A percentile compares a stretch with the other conserved stretches of the same genome.
Evolutionary conservation across 495 filamentous ascomycete species (phyloP).

Genomic region (Aspergillus coremiiformis): DNA sequence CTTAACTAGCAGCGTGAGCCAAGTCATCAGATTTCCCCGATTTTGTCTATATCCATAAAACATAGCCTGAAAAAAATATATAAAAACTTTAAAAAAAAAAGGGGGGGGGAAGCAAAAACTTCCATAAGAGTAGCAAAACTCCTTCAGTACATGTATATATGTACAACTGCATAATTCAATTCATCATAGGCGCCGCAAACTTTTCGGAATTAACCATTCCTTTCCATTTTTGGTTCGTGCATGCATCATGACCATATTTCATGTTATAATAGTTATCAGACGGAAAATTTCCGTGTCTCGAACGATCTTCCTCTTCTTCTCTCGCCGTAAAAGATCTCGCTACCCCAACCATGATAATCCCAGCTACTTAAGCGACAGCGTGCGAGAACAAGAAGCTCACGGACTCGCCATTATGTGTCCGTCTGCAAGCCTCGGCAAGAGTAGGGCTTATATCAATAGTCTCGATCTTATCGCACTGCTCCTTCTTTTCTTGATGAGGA

Average conservation of each 20-base stretch:
- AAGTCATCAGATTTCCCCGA: background rate
- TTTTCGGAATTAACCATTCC: background rate
- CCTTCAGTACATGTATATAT: background rate
- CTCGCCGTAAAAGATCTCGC: background rate
- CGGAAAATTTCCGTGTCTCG: background rate
- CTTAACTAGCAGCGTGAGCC: background rate
- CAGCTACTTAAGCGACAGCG: constrained; percentile 43
- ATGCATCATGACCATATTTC: constrained; percentile 8
- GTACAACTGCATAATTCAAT: background rate
- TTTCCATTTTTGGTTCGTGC: constrained; percentile 2
- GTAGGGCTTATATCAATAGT: constrained; percentile 94
- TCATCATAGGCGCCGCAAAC: background rate
- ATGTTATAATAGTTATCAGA: background rate
- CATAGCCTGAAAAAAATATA: no score
- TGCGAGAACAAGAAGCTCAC: constrained; percentile 94
- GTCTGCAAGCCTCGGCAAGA: constrained; percentile 58
- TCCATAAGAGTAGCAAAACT: no score
- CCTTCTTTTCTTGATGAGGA: constrained; percentile 70
- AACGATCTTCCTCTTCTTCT: background rate
- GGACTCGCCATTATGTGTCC: constrained; percentile 93
- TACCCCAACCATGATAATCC: background rate
- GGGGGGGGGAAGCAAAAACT: no score
- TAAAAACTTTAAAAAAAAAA: no score
- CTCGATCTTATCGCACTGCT: constrained; percentile 66
- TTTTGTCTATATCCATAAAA: background rate